Evolutionary conservation across 305 asterid genomes (phyloP).

Genomic region (Fraxinus dipetala): DNA sequence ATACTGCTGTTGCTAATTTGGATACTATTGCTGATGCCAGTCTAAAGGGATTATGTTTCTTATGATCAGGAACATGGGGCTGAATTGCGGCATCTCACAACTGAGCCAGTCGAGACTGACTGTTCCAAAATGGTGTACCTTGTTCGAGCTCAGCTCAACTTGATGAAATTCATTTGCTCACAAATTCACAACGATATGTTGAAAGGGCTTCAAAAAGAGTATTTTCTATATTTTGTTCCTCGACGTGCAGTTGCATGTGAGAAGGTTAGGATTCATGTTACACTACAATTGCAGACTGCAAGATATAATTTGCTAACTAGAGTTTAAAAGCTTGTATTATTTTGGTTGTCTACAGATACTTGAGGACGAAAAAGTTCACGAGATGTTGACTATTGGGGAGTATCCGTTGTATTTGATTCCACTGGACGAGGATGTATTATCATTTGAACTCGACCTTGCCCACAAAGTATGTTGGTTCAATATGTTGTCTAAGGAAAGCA

Average conservation of each 20-base stretch:
- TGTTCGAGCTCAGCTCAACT: conserved; percentile 67
- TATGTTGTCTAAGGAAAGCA: not conserved
- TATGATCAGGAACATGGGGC: conserved; percentile 77
- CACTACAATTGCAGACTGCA: not conserved
- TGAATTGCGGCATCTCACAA: conserved; percentile 77
- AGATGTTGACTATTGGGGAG: conserved; percentile 77
- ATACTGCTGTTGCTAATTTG: not conserved
- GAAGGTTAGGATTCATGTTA: conserved; percentile 50
- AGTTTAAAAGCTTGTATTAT: not conserved
- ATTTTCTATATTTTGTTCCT: conserved; percentile 91
- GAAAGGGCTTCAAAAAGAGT: conserved; percentile 81
- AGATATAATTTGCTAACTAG: not conserved
- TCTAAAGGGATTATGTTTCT: conserved; percentile 9
- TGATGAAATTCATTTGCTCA: conserved; percentile 76
- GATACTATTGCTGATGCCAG: not conserved
- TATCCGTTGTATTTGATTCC: conserved; percentile 80
- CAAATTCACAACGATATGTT: conserved; percentile 73
- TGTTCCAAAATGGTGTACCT: conserved; percentile 80
- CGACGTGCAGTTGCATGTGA: conserved; percentile 85
- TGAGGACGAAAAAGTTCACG: conserved; percentile 85
- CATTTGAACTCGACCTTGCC: conserved; percentile 89
- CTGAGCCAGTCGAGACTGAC: conserved; percentile 85
- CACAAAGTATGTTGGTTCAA: conserved; percentile 56
- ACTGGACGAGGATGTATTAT: conserved; percentile 79
- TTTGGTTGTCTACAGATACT: conserved; percentile 52